Evolutionary conservation across 352 stramenopile genomes (phyloP).

Genomic region (Pythium biforme): DNA sequence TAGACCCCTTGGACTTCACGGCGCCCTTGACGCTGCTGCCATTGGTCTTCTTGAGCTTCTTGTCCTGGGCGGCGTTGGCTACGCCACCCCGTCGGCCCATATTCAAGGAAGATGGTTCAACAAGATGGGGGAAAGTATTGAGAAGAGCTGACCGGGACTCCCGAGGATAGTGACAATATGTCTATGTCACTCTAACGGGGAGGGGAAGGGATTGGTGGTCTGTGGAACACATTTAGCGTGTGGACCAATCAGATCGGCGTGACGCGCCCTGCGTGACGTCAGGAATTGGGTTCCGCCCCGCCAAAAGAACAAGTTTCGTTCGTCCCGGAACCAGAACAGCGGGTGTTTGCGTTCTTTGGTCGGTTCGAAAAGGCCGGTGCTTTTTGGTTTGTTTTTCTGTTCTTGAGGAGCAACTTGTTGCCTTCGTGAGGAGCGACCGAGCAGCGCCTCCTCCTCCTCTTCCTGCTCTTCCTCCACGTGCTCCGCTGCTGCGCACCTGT

Average conservation of each 20-base stretch:
- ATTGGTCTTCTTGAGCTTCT: conserved; percentile 16
- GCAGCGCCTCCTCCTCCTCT: neutral
- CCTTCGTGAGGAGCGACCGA: conserved; percentile 3
- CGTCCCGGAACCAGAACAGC: conserved; percentile 18
- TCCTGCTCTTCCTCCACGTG: neutral
- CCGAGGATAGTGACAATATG: conserved; percentile 9
- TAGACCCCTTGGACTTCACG: neutral
- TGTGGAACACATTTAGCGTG: neutral
- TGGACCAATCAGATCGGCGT: conserved; percentile 23
- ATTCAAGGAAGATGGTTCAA: neutral
- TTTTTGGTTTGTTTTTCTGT: conserved; percentile 18
- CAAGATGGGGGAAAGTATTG: neutral
- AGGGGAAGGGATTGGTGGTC: neutral
- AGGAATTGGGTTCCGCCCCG: conserved; percentile 7
- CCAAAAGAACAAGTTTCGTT: neutral
- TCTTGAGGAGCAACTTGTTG: conserved; percentile 20
- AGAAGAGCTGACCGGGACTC: neutral
- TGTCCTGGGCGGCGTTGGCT: neutral
- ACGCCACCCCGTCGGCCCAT: conserved; percentile 5
- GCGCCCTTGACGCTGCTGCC: conserved; percentile 4
- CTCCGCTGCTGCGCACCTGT: neutral
- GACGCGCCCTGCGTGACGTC: conserved; percentile 30
- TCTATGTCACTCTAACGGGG: neutral
- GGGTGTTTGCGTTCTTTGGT: conserved; percentile 17
- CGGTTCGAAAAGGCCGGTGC: neutral